These are phyloP conservation scores for Drosera spatulata DNA, from an alignment of 179 eudicot genomes.

Conservation along the genomic window DNA sequence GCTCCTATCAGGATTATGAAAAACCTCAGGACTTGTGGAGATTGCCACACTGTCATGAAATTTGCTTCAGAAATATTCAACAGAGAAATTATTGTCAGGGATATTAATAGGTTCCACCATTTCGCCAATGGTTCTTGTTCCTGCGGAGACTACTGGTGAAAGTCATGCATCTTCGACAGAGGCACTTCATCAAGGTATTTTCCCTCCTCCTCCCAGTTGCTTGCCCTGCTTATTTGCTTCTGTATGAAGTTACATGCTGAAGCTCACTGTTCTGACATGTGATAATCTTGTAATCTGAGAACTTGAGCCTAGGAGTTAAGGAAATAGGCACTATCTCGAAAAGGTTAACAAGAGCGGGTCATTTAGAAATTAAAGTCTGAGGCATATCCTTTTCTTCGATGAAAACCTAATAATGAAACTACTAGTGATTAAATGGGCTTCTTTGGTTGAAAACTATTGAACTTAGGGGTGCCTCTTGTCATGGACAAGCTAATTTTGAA, in stretches of 20 bases:
- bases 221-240: no score
- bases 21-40: constrained; percentile 19
- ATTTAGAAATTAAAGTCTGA: no score
- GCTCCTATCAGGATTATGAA: constrained; percentile 26
- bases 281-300: no score
- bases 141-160: constrained; percentile 89
- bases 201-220: background rate
- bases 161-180: background rate
- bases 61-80: constrained; percentile 46
- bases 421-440: background rate
- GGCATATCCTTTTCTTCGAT: no score
- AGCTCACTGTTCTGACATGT: no score
- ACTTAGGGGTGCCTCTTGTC: no score
- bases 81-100: constrained; percentile 66
- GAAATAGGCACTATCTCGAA: no score
- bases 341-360: no score
- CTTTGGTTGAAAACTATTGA: background rate
- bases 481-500: no score
- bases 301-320: no score
- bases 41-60: constrained; percentile 61
- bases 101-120: constrained; percentile 86
- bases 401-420: no score
- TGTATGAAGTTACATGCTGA: no score
- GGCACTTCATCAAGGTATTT: background rate
- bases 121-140: constrained; percentile 66